Evolutionary conservation across 2,329 filamentous ascomycete genomes (phyloP).

Genomic region (Byssothecium circinans): DNA sequence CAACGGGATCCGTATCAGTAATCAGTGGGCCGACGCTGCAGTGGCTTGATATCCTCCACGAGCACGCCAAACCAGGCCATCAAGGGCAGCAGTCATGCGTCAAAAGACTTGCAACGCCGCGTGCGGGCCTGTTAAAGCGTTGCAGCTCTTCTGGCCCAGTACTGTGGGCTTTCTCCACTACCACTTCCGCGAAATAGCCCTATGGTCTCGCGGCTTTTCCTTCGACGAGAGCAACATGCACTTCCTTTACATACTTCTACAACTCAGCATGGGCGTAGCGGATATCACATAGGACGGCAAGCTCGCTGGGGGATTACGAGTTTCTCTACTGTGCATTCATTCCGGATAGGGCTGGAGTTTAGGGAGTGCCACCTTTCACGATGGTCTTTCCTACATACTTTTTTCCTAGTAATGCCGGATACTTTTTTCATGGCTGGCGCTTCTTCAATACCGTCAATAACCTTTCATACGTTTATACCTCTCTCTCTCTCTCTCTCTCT

Average conservation of each 20-base stretch:
- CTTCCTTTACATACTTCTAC: background rate
- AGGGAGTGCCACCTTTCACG: background rate
- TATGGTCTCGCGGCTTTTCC: background rate
- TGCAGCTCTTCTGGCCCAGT: too few relatives aligned
- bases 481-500: background rate
- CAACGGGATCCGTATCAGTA: constrained; percentile 22
- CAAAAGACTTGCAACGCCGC: too few relatives aligned
- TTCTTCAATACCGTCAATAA: background rate
- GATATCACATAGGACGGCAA: constrained; percentile 1
- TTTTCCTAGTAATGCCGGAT: background rate
- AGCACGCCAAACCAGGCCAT: background rate
- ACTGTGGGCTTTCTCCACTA: background rate
- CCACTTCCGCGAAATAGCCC: background rate
- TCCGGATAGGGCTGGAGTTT: background rate
- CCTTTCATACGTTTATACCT: background rate
- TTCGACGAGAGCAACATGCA: background rate
- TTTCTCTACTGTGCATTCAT: constrained; percentile 3
- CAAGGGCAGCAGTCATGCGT: too few relatives aligned
- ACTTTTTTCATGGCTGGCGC: background rate
- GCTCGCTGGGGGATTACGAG: background rate
- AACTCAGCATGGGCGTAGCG: background rate
- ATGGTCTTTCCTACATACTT: background rate
- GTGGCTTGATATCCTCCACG: constrained; percentile 14
- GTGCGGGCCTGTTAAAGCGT: too few relatives aligned
- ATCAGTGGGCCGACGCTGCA: constrained; percentile 23